Base-by-base conservation (phyloP, 2,329 filamentous ascomycete species). In the Eurotiales sp. region DNA sequence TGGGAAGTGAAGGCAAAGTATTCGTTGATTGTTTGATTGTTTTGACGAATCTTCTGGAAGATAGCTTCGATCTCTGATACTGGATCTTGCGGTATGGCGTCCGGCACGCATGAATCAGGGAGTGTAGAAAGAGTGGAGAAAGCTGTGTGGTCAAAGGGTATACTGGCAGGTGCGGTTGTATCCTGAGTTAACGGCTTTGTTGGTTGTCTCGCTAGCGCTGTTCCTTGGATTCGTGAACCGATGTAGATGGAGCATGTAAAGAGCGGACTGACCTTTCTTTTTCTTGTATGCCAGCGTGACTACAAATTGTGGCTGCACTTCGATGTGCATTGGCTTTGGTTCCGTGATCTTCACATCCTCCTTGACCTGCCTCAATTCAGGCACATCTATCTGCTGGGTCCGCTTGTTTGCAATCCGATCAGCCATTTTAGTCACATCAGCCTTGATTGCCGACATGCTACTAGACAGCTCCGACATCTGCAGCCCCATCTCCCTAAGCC, bases 1-100 rank as follows among this genome's bases (percentile, higher is more conserved):
- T 47, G 30, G 17, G 59, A 52, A 4, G 61, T 63, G 10, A 50
- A 59, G 8, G 57, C 52, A 25, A 67, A 55, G 46, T 71, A 71
- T 1, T 59, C 55, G 1, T 40, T 52, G 1, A 70, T 54, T 8
- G 54, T 45, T 27, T 56, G 55, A 8, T 23, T 42, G 15, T 56
- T 50, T 39, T 71, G 68, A 21, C 53, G 54, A 25, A 66, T 45
- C 2, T 23, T 11, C 12, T 19, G 37, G 27, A 55, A 50, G n/a
- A 46, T 43, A 8, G 10, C 10, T 19, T 34, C 49, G 30, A 42
- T 19, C 30, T 32, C 15, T 34, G 19, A 19, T 14, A 14, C 34
- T 8, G 27, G 19, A 2, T 44, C 19, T 12, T 42, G 8, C n/a
- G 36, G 27, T 12, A 55, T 37, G 21, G 46, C 37, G 37, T 30